phyloP scores from a whole-genome alignment of 345 rosid genomes.

The Sapria himalayana region DNA sequence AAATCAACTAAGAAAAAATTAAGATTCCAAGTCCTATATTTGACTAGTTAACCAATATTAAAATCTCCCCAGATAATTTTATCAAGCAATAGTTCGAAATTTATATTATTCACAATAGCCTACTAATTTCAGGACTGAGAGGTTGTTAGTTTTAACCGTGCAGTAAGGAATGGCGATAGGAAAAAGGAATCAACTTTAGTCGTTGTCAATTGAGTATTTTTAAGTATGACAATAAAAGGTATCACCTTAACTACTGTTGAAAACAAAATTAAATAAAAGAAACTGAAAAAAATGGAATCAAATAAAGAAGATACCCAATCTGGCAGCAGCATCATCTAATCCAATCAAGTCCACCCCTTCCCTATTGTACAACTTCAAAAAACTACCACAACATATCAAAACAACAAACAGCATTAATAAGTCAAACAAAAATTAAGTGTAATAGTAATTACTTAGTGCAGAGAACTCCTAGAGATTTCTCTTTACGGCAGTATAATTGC shows the following conservation, averaged over 20 bases:
- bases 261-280: background rate
- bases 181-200: too few relatives aligned
- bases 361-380: conserved; percentile 31
- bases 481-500: conserved; percentile 42
- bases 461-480: conserved; percentile 55
- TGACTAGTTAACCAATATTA: too few relatives aligned
- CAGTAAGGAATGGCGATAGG: too few relatives aligned
- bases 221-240: too few relatives aligned
- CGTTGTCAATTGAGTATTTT: too few relatives aligned
- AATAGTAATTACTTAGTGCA: conserved; percentile 32
- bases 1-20: too few relatives aligned
- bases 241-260: background rate
- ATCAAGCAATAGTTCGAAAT: too few relatives aligned
- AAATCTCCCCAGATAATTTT: too few relatives aligned
- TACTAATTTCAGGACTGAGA: too few relatives aligned
- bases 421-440: background rate
- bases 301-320: conserved; percentile 21
- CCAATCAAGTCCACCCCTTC: conserved; percentile 35
- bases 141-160: too few relatives aligned
- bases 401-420: background rate
- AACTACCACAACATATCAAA: conserved; percentile 15
- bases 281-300: background rate
- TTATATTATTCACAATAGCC: too few relatives aligned
- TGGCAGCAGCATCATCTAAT: conserved; percentile 53
- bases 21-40: too few relatives aligned